A percentile compares a stretch with the other conserved stretches of the same genome.
Evolutionary conservation across 805 yeast species (phyloP).

Genomic region (Lipomyces spencermartinsiae): DNA sequence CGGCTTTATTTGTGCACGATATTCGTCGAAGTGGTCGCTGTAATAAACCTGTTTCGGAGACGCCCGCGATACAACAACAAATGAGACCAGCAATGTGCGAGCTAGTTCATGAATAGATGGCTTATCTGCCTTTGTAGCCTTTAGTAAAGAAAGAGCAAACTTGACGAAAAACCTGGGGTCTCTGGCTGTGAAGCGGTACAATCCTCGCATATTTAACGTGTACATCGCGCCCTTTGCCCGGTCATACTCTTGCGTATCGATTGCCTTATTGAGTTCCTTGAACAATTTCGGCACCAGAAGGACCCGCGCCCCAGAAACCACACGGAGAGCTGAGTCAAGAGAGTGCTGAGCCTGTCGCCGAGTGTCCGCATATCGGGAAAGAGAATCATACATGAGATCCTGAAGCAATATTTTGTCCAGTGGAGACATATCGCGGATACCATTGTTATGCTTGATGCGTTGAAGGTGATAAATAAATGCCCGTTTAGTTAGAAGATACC

Average conservation of each 20-base stretch:
- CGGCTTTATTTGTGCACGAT: conserved; percentile 35
- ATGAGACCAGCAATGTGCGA: conserved; percentile 15
- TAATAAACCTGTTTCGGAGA: conserved; percentile 15
- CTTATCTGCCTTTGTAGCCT: conserved; percentile 30
- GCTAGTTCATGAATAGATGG: conserved; percentile 29
- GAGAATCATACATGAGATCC: conserved; percentile 68
- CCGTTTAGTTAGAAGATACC: conserved; percentile 77
- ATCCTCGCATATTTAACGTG: conserved; percentile 23
- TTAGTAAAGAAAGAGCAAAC: conserved; percentile 24
- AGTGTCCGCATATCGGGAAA: conserved; percentile 74
- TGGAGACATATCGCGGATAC: conserved; percentile 71
- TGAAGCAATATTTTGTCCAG: conserved; percentile 66
- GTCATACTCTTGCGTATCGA: conserved; percentile 58
- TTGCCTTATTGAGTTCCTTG: conserved; percentile 55
- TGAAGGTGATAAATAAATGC: conserved; percentile 76
- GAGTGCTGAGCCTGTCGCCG: conserved; percentile 72
- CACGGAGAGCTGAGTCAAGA: conserved; percentile 70
- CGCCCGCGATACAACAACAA: conserved; percentile 16
- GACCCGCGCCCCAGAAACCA: conserved; percentile 69
- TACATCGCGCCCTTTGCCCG: conserved; percentile 62
- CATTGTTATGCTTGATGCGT: conserved; percentile 72
- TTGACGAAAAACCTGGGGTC: conserved; percentile 23
- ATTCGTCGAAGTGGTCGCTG: conserved; percentile 2
- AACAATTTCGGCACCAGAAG: conserved; percentile 60
- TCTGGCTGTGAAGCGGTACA: conserved; percentile 28